A percentile compares a stretch with the other conserved stretches of the same genome.
These are phyloP conservation scores for Trametes hirsuta DNA, from an alignment of 1,284 basidiomycete species.

Conservation along the genomic window DNA sequence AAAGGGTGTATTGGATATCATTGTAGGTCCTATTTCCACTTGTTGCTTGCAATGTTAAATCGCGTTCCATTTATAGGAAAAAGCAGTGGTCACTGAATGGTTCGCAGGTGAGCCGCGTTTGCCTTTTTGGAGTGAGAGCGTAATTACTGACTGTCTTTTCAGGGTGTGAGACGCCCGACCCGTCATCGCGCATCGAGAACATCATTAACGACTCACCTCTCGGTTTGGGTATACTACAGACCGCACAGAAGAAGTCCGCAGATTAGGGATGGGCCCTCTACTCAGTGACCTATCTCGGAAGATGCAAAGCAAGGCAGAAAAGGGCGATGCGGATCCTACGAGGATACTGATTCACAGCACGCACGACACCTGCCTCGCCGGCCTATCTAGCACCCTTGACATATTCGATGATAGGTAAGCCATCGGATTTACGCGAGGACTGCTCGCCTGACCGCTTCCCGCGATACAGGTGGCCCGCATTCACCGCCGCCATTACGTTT, in stretches of 20 bases:
- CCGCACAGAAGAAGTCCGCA: conserved; percentile 73
- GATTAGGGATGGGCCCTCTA: conserved; percentile 77
- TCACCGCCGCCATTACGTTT: conserved; percentile 73
- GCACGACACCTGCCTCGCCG: conserved; percentile 80
- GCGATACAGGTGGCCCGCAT: conserved; percentile 68
- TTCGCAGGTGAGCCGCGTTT: conserved; percentile 59
- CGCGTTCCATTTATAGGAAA: conserved; percentile 51
- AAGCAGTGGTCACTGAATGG: conserved; percentile 79
- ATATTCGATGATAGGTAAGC: conserved; percentile 72
- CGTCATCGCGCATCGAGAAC: background rate
- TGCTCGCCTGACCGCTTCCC: background rate
- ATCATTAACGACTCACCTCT: background rate
- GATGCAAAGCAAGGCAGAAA: conserved; percentile 58
- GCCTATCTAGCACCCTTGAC: conserved; percentile 68
- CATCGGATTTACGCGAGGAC: conserved; percentile 13
- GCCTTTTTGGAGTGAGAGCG: conserved; percentile 6
- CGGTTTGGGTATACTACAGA: conserved; percentile 43
- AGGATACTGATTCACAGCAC: conserved; percentile 73
- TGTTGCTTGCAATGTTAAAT: background rate
- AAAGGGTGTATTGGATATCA: conserved; percentile 54
- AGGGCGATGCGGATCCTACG: conserved; percentile 48
- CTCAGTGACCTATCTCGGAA: conserved; percentile 64
- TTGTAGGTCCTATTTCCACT: conserved; percentile 47
- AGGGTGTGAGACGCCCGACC: conserved; percentile 36
- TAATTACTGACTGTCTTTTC: conserved; percentile 1